A percentile compares a stretch with the other conserved stretches of the same genome.
Evolutionary conservation across 176 grass and related monocot genomes (phyloP).

Genomic region (Musa troglodytarum): DNA sequence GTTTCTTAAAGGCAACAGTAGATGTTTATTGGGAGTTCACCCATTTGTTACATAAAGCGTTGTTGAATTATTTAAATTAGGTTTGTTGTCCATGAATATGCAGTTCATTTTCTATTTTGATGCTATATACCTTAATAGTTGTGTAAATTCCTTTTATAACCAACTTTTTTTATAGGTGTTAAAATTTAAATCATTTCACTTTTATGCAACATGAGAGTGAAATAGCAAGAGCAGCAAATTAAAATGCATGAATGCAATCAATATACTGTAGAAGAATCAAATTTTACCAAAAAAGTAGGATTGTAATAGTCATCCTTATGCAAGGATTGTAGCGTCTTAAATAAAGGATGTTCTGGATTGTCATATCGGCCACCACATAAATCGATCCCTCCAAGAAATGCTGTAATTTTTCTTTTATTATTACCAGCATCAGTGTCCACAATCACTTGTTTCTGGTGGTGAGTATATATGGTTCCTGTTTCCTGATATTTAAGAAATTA

Average conservation of each 20-base stretch:
- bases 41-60: no score
- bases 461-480: slow-evolving; percentile 92
- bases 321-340: slow-evolving; percentile 60
- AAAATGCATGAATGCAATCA: background rate
- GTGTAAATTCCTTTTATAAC: background rate
- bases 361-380: slow-evolving; percentile 89
- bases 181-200: background rate
- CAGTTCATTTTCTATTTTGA: no score
- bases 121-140: no score
- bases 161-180: background rate
- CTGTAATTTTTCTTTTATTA: slow-evolving; percentile 78
- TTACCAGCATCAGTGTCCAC: slow-evolving; percentile 84
- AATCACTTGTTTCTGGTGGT: slow-evolving; percentile 97
- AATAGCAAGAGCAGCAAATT: background rate
- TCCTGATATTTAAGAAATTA: slow-evolving; percentile 40
- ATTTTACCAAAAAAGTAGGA: slow-evolving; percentile 65
- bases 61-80: no score
- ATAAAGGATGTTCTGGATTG: slow-evolving; percentile 72
- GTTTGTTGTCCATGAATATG: no score
- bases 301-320: slow-evolving; percentile 95
- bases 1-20: no score
- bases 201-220: background rate
- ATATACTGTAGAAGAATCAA: background rate
- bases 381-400: slow-evolving; percentile 95
- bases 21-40: no score